Evolutionary conservation across 2,329 filamentous ascomycete species (phyloP).

Genomic region (Neopestalotiopsis sp.): DNA sequence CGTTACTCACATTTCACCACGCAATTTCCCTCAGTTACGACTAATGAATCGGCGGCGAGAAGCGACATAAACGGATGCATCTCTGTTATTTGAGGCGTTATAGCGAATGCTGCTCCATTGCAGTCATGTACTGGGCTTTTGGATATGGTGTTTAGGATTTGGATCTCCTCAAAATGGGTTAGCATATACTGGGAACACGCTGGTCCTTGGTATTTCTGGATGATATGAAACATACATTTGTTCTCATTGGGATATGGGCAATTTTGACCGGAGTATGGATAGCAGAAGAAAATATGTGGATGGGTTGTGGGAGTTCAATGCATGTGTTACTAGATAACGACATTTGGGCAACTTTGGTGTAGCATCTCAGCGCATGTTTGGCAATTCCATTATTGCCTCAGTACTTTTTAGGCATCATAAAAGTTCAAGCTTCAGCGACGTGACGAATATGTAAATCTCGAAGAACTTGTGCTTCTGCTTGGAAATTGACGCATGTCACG

Average conservation of each 20-base stretch:
- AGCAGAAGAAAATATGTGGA: not conserved
- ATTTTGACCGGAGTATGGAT: not conserved
- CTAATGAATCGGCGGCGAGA: not conserved
- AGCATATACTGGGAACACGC: not conserved
- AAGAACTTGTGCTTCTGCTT: not conserved
- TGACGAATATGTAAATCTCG: not conserved
- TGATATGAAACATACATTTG: not conserved
- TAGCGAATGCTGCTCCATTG: not conserved
- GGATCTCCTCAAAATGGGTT: not conserved
- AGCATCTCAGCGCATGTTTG: not conserved
- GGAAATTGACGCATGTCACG: too few species aligned
- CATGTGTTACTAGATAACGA: not conserved
- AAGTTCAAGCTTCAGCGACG: not conserved
- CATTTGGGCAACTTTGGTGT: not conserved
- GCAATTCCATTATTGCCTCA: not conserved
- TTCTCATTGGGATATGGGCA: not conserved
- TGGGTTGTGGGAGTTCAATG: not conserved
- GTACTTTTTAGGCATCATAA: not conserved
- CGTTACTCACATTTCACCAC: not conserved
- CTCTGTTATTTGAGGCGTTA: not conserved
- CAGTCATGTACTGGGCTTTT: not conserved
- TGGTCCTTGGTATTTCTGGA: not conserved
- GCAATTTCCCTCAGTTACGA: not conserved
- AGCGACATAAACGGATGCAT: constrained; percentile 2
- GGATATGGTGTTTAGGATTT: not conserved